These are phyloP conservation scores for Corchorus olitorius DNA, from an alignment of 345 rosid species.

Conservation along the genomic window DNA sequence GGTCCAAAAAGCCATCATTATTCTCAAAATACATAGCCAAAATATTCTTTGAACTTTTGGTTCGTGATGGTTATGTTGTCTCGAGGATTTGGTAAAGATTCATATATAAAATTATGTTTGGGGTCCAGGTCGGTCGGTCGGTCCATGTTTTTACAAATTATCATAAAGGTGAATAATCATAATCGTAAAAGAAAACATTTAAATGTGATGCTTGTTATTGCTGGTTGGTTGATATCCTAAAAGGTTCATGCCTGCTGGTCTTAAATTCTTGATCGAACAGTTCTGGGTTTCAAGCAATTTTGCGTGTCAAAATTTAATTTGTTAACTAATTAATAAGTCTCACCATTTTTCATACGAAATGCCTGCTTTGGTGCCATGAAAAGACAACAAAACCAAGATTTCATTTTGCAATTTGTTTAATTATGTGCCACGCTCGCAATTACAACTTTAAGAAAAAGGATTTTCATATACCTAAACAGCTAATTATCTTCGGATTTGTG, in stretches of 20 bases:
- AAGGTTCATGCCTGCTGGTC: too few relatives aligned
- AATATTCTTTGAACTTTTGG: not conserved
- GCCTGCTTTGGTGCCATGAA: not conserved
- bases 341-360: not conserved
- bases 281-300: not conserved
- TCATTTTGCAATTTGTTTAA: not conserved
- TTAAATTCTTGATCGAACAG: not conserved
- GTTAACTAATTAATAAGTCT: not conserved
- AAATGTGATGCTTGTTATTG: not conserved
- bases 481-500: too few relatives aligned
- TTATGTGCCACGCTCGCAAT: not conserved
- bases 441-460: not conserved
- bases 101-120: not conserved
- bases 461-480: too few relatives aligned
- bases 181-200: not conserved
- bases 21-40: not conserved
- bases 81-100: not conserved
- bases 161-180: not conserved
- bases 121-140: not conserved
- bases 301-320: not conserved
- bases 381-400: not conserved
- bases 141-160: not conserved
- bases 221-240: not conserved
- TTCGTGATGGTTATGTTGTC: not conserved
- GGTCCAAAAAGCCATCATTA: conserved; percentile 3